phyloP scores from a whole-genome alignment of 1,284 basidiomycete species.

The Irpex sp. region DNA sequence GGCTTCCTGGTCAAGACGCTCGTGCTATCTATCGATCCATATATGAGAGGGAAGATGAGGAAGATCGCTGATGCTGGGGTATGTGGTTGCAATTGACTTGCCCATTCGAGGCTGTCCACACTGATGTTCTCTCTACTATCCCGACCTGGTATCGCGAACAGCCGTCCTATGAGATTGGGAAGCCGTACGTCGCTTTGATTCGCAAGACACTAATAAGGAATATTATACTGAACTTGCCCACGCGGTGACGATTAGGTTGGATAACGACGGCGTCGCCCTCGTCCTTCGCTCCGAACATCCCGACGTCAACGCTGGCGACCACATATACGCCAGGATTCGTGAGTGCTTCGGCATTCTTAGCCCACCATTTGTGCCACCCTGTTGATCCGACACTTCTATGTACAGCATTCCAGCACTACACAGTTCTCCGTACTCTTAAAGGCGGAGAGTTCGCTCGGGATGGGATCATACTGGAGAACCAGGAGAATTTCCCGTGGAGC shows the following conservation, averaged over 20 bases:
- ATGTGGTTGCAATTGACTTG: background rate
- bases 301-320: conserved; percentile 36
- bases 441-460: background rate
- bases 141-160: background rate
- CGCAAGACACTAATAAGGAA: too few species aligned
- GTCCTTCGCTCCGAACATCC: conserved; percentile 39
- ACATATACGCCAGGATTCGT: conserved; percentile 35
- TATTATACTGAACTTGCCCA: too few species aligned
- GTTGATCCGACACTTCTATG: background rate
- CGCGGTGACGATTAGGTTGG: background rate
- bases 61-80: background rate
- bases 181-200: background rate
- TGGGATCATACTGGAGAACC: conserved; percentile 18
- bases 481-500: conserved; percentile 23
- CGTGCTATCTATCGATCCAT: conserved; percentile 47
- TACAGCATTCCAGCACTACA: background rate
- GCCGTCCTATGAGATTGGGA: background rate
- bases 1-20: conserved; percentile 48
- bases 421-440: background rate
- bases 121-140: background rate
- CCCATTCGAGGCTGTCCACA: background rate
- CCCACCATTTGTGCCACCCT: background rate
- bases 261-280: conserved; percentile 32
- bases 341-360: background rate
- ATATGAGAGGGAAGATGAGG: conserved; percentile 38